Conservation (phyloP, 225 moss, liverwort and hornwort genomes). For the Polytrichum formosum region DNA sequence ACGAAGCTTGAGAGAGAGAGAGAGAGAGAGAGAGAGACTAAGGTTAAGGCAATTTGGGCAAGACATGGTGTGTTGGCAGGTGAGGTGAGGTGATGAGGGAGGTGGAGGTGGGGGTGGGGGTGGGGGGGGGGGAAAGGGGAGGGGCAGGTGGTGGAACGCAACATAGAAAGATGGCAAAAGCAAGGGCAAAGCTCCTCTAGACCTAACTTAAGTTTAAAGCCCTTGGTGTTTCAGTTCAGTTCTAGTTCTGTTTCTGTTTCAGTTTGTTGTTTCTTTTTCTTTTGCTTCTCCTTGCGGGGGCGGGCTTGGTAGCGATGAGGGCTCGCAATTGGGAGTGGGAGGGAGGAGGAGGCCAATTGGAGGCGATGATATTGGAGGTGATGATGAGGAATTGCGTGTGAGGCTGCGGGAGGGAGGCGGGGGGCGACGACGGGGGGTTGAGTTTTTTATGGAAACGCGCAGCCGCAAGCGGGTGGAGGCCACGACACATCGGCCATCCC, state of each 20-base stretch:
- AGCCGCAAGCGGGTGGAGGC: slow-evolving; percentile 99
- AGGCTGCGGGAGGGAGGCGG: slow-evolving; percentile 38
- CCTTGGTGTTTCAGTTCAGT: not conserved
- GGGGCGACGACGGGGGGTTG: slow-evolving; percentile 56
- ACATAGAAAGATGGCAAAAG: no score
- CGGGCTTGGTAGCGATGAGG: not conserved
- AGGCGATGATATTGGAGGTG: not conserved
- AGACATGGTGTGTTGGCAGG: no score
- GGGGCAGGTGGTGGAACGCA: no score
- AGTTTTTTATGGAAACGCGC: slow-evolving; percentile 99
- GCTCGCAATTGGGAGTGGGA: not conserved
- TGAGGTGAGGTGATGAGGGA: no score
- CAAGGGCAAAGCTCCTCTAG: no score
- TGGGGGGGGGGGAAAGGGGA: no score
- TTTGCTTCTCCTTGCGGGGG: not conserved
- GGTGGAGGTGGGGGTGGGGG: no score
- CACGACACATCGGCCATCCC: slow-evolving; percentile 99
- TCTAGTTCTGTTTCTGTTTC: not conserved
- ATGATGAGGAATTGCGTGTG: slow-evolving; percentile 22
- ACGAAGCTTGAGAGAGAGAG: no score
- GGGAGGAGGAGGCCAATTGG: not conserved
- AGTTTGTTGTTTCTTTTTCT: not conserved
- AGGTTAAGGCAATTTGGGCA: no score
- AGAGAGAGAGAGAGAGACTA: no score
- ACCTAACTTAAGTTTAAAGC: no score